Percentiles rank a stretch among this genome's conserved stretches.
Evolutionary conservation across 768 basidiomycete species (phyloP).

Genomic region (Suillus ampliporus): DNA sequence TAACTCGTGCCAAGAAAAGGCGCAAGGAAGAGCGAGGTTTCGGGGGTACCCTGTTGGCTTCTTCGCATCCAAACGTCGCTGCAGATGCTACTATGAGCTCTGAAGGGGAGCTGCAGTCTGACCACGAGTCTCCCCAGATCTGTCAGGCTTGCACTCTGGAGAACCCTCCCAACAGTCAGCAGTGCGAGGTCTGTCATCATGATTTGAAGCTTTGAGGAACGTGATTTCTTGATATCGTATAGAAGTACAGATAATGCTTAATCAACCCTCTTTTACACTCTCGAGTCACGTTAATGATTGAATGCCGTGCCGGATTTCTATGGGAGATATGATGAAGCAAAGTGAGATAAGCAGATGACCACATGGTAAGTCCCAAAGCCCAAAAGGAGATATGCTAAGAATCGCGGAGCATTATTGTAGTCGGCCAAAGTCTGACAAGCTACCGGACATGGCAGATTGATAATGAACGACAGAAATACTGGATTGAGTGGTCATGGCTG

Average conservation of each 20-base stretch:
- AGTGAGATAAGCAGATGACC: constrained; percentile 25
- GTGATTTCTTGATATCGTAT: constrained; percentile 36
- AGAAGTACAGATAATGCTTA: constrained; percentile 43
- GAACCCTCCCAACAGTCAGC: constrained; percentile 49
- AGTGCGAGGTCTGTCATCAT: constrained; percentile 56
- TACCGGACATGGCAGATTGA: constrained; percentile 27
- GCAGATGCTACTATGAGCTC: constrained; percentile 40
- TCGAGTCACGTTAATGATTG: constrained; percentile 20
- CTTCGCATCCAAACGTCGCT: constrained; percentile 38
- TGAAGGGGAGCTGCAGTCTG: constrained; percentile 32
- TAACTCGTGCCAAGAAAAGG: constrained; percentile 45
- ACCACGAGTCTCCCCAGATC: constrained; percentile 40
- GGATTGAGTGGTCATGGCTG: constrained; percentile 26
- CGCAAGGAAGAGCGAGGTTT: constrained; percentile 70
- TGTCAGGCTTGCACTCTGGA: constrained; percentile 65
- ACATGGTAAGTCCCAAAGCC: constrained; percentile 35
- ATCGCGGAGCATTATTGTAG: constrained; percentile 22
- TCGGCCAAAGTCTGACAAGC: constrained; percentile 31
- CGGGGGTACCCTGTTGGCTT: constrained; percentile 71
- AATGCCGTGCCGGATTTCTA: constrained; percentile 32
- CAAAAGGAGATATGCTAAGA: constrained; percentile 24
- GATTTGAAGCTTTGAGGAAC: constrained; percentile 33
- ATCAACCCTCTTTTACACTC: constrained; percentile 30
- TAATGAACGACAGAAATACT: constrained; percentile 24
- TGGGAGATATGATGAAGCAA: constrained; percentile 34